A percentile compares a stretch with the other conserved stretches of the same genome.
These are phyloP conservation scores for Tremellales sp. DNA, from an alignment of 1,284 basidiomycete species.

Conservation along the genomic window DNA sequence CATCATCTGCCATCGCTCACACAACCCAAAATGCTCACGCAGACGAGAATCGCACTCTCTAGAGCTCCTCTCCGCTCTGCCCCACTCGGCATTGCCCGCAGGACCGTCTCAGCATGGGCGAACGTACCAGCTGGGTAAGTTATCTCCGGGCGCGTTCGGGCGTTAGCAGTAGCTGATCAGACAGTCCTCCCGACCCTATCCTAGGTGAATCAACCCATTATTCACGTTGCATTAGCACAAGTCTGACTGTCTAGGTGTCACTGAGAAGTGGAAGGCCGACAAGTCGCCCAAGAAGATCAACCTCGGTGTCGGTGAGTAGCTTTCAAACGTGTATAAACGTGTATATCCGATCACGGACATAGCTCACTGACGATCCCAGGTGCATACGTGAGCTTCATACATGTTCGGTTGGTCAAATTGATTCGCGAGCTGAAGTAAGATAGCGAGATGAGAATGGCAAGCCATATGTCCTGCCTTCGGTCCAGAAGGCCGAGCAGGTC, in stretches of 20 bases:
- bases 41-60: conserved; percentile 9
- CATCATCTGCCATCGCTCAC: too few species aligned
- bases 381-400: conserved; percentile 41
- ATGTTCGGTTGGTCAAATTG: not conserved
- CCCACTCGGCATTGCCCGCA: conserved; percentile 5
- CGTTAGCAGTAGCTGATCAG: not conserved
- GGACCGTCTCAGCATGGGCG: conserved; percentile 24
- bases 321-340: not conserved
- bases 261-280: conserved; percentile 69
- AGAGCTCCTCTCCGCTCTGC: conserved; percentile 2
- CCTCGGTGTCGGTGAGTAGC: conserved; percentile 74
- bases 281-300: conserved; percentile 90
- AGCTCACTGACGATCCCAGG: conserved; percentile 13
- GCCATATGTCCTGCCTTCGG: conserved; percentile 87
- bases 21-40: too few species aligned
- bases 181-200: conserved; percentile 32
- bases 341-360: not conserved
- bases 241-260: conserved; percentile 32
- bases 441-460: conserved; percentile 94
- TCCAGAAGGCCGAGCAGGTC: conserved; percentile 66
- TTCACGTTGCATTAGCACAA: not conserved
- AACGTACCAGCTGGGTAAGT: conserved; percentile 33
- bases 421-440: not conserved
- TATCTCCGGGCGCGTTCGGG: not conserved
- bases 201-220: conserved; percentile 21